Evolutionary conservation across 352 stramenopile genomes (phyloP), one percentile per base, ranked within the genome.

Genomic region (Globisporangium camurandrum): DNA sequence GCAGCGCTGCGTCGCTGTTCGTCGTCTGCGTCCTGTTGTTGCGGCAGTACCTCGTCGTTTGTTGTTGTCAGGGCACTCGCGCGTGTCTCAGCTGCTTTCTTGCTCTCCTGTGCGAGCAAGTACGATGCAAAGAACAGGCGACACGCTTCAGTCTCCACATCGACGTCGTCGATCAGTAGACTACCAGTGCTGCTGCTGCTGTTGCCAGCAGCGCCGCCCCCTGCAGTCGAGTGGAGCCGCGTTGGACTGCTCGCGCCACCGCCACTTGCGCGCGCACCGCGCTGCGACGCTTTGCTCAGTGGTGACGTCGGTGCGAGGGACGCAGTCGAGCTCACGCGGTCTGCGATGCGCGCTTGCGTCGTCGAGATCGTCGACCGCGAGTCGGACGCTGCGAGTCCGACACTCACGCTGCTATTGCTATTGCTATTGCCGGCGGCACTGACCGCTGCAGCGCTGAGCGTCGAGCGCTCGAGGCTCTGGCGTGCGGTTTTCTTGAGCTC

Each of bases 121-220:
- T 95, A 85, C 22, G 88, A 76, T 1, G 89, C 71, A 41, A 97
- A 97, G 34, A 95, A 83, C 53, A 96, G 66, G 2, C 91, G 69
- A 34, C 75, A 90, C 1, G 84, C 84, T 66, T 94, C 84, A 16
- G 72, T 77, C 48, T 95, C 84, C 12, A 95, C 42, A 48, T 91
- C 84, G 10, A 93, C 43, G 3, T 90, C 77, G 44, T 92, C 76
- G 17, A 80, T 72, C 19, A 42, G 51, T 17, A 38, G 23, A 10
- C 34, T 16, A n/a, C n/a, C n/a, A n/a, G n/a, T n/a, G 31, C 30
- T 51, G 38, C 24, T 58, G 48, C 23, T 28, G 53, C 23, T 51
- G 28, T 61, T 54, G 23, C 51, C 49, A 22, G 37, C 24, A 31
- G 40, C 16, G n/a, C n/a, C n/a, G n/a, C n/a, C n/a, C n/a, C n/a